Conservation (phyloP, 1,139 yeast species). For the Yamadazyma spencermartinsiae region DNA sequence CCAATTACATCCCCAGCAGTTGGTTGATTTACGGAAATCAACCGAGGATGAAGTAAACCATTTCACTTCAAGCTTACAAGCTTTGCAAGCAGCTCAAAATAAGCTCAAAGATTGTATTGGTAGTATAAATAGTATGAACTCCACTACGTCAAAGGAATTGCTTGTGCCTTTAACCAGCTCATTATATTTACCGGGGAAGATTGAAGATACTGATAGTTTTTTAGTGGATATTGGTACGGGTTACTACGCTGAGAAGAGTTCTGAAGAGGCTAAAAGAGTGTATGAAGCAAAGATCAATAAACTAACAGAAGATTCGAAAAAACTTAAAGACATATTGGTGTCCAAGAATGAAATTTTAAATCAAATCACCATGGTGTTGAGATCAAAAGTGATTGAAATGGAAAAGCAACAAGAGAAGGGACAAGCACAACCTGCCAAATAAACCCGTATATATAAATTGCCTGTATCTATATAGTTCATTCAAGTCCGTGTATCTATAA, state of each 20-base stretch:
- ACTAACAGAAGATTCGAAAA: constrained; percentile 69
- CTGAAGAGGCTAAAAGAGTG: constrained; percentile 67
- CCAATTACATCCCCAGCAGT: constrained; percentile 77
- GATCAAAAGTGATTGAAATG: constrained; percentile 44
- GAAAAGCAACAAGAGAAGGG: constrained; percentile 31
- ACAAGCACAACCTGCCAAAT: constrained; percentile 2
- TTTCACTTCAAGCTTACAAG: constrained; percentile 79
- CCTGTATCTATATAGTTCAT: too few species aligned
- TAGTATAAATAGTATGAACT: constrained; percentile 61
- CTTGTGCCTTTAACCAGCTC: constrained; percentile 89
- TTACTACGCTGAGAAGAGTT: constrained; percentile 80
- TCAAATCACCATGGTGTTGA: constrained; percentile 53
- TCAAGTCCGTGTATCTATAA: not conserved
- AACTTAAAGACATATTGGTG: constrained; percentile 70
- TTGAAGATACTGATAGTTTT: constrained; percentile 62
- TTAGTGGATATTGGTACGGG: constrained; percentile 97
- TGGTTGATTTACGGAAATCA: constrained; percentile 79
- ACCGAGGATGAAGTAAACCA: constrained; percentile 86
- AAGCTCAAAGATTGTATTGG: constrained; percentile 81
- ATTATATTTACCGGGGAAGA: constrained; percentile 82
- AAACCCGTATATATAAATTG: not conserved
- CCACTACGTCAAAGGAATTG: constrained; percentile 49
- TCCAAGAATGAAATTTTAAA: constrained; percentile 59
- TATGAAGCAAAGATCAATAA: constrained; percentile 75
- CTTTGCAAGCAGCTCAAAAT: constrained; percentile 77